These are phyloP conservation scores for Chlorokybus atmophyticus DNA, from an alignment of 139 green algal genomes.

Conservation along the genomic window DNA sequence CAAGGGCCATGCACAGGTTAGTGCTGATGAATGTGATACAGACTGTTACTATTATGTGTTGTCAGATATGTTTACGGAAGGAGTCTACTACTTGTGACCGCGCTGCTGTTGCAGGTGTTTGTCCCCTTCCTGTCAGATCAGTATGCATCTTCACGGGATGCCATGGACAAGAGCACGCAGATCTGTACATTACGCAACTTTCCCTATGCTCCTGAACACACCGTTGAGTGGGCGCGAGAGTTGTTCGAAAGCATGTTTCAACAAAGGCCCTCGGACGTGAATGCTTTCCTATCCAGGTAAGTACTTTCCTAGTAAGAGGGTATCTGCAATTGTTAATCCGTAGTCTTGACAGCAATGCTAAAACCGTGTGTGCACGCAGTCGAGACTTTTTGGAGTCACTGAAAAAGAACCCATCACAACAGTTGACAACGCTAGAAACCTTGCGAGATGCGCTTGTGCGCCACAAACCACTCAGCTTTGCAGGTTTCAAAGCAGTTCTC, in stretches of 20 bases:
- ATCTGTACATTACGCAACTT: constrained; percentile 33
- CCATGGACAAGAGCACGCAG: constrained; percentile 8
- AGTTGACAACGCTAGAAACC: constrained; percentile 14
- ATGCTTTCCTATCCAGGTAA: constrained; percentile 21
- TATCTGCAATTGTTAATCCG: background rate
- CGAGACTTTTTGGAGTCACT: constrained; percentile 17
- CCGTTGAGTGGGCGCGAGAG: constrained; percentile 21
- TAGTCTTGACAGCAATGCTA: background rate
- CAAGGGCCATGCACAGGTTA: constrained; percentile 25
- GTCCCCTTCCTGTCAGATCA: background rate
- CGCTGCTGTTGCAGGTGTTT: background rate
- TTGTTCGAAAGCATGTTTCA: constrained; percentile 28
- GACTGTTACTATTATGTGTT: no score
- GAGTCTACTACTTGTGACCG: no score
- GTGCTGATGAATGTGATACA: no score
- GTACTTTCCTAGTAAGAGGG: background rate
- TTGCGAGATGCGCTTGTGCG: constrained; percentile 19
- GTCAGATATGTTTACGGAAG: no score
- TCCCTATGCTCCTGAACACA: constrained; percentile 22
- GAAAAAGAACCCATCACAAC: constrained; percentile 10
- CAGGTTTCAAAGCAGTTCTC: background rate
- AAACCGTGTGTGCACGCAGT: background rate
- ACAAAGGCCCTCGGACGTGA: constrained; percentile 17
- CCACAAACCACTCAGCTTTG: constrained; percentile 16
- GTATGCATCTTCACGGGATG: constrained; percentile 15